phyloP scores from a whole-genome alignment of 1,284 basidiomycete species.

The Ustilago xerochloae region DNA sequence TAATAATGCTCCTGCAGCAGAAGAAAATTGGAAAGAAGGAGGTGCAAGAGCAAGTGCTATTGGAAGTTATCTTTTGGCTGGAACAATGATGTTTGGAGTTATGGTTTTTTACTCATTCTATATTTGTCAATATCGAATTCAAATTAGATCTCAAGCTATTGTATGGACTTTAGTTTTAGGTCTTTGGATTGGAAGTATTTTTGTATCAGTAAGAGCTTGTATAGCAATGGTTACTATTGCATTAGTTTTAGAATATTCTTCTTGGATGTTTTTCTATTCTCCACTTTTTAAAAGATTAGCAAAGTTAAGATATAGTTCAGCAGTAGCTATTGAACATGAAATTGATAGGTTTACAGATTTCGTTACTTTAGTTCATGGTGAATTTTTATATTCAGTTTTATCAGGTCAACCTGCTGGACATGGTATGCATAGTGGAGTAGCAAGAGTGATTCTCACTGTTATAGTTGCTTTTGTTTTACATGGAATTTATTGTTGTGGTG shows the following conservation, averaged over 20 bases:
- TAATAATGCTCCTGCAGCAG: slow-evolving; percentile 54
- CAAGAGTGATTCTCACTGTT: slow-evolving; percentile 44
- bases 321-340: slow-evolving; percentile 61
- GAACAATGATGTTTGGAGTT: slow-evolving; percentile 33
- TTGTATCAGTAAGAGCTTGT: slow-evolving; percentile 41
- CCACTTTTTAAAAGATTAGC: slow-evolving; percentile 52
- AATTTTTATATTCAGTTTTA: slow-evolving; percentile 49
- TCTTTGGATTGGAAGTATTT: slow-evolving; percentile 57
- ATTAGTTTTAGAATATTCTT: slow-evolving; percentile 44
- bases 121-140: slow-evolving; percentile 59
- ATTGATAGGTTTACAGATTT: slow-evolving; percentile 61
- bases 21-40: slow-evolving; percentile 27
- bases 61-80: slow-evolving; percentile 54
- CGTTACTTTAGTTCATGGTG: slow-evolving; percentile 58
- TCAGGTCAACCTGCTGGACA: slow-evolving; percentile 47
- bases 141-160: slow-evolving; percentile 40
- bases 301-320: slow-evolving; percentile 53
- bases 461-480: slow-evolving; percentile 52
- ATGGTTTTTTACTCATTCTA: slow-evolving; percentile 51
- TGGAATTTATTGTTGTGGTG: slow-evolving; percentile 48
- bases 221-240: slow-evolving; percentile 53
- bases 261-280: slow-evolving; percentile 55
- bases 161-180: slow-evolving; percentile 42
- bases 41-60: slow-evolving; percentile 53
- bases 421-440: slow-evolving; percentile 50